These are phyloP conservation scores for Trametes gibbosa DNA, from an alignment of 768 basidiomycete genomes.

Conservation along the genomic window DNA sequence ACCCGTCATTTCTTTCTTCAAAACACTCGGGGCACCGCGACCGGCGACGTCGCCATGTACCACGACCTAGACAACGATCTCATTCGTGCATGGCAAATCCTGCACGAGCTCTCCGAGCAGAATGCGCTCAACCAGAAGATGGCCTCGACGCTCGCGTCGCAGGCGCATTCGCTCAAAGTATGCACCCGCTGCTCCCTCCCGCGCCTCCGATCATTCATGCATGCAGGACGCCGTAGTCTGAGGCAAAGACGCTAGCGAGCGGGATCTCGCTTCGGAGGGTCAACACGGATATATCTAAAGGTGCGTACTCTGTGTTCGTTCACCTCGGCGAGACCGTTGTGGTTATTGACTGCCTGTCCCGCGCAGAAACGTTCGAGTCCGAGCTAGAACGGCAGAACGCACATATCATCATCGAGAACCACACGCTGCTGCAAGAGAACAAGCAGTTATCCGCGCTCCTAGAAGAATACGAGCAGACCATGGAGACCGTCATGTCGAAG, in stretches of 20 bases:
- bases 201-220: constrained; percentile 10
- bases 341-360: not conserved
- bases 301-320: constrained; percentile 37
- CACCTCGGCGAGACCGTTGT: constrained; percentile 40
- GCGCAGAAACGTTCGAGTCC: constrained; percentile 83
- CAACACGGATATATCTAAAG: constrained; percentile 85
- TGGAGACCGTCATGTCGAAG: constrained; percentile 96
- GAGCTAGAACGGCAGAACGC: constrained; percentile 91
- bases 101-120: constrained; percentile 81
- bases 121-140: constrained; percentile 80
- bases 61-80: constrained; percentile 65
- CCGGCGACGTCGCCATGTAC: constrained; percentile 24
- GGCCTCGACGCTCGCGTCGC: constrained; percentile 60
- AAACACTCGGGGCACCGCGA: not conserved
- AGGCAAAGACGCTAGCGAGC: constrained; percentile 66
- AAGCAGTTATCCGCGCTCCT: constrained; percentile 85
- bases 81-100: constrained; percentile 71
- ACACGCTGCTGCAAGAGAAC: constrained; percentile 89
- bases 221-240: constrained; percentile 46
- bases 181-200: constrained; percentile 11
- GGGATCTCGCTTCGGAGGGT: constrained; percentile 81
- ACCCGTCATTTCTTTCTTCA: not conserved
- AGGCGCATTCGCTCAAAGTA: constrained; percentile 76
- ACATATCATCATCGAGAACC: constrained; percentile 90
- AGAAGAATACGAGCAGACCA: constrained; percentile 91